A percentile compares a stretch with the other conserved stretches of the same genome.
Evolutionary conservation across 495 filamentous ascomycete genomes (phyloP).

Genomic region (Hypoxylon fragiforme): DNA sequence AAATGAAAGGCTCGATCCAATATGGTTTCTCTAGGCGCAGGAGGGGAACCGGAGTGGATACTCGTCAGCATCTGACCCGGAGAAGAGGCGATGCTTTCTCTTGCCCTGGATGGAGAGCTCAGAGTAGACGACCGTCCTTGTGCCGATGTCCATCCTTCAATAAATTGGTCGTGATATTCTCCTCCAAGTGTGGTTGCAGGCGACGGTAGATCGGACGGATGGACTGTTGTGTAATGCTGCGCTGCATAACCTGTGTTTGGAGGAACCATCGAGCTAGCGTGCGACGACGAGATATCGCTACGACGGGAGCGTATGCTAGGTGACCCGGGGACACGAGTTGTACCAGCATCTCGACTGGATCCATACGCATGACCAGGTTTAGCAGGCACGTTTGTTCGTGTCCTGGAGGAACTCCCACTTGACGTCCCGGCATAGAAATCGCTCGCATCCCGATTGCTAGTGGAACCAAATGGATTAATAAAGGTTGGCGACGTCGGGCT

Average conservation of each 20-base stretch:
- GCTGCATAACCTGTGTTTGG: constrained; percentile 39
- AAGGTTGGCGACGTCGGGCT: constrained; percentile 51
- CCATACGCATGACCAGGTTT: constrained; percentile 41
- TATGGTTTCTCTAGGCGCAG: constrained; percentile 58
- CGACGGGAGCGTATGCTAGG: constrained; percentile 56
- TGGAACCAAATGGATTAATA: constrained; percentile 47
- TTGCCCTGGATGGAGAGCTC: constrained; percentile 49
- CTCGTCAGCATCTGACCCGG: constrained; percentile 35
- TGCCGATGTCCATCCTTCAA: constrained; percentile 60
- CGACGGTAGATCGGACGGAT: constrained; percentile 55
- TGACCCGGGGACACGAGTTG: constrained; percentile 48
- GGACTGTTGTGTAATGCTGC: constrained; percentile 47
- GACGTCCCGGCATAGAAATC: constrained; percentile 41
- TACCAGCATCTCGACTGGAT: constrained; percentile 43
- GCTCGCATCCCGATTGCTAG: constrained; percentile 35
- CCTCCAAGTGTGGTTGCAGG: constrained; percentile 54
- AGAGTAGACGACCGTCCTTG: constrained; percentile 58
- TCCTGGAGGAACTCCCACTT: constrained; percentile 36
- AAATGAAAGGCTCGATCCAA: constrained; percentile 62
- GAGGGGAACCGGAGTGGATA: constrained; percentile 44
- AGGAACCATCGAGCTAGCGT: constrained; percentile 49
- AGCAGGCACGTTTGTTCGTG: constrained; percentile 28
- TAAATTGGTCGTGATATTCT: constrained; percentile 57
- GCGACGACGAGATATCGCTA: constrained; percentile 57
- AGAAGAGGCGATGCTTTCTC: constrained; percentile 49